Evolutionary conservation across 2,329 filamentous ascomycete species (phyloP).

Genomic region (Xylaria hypoxylon): DNA sequence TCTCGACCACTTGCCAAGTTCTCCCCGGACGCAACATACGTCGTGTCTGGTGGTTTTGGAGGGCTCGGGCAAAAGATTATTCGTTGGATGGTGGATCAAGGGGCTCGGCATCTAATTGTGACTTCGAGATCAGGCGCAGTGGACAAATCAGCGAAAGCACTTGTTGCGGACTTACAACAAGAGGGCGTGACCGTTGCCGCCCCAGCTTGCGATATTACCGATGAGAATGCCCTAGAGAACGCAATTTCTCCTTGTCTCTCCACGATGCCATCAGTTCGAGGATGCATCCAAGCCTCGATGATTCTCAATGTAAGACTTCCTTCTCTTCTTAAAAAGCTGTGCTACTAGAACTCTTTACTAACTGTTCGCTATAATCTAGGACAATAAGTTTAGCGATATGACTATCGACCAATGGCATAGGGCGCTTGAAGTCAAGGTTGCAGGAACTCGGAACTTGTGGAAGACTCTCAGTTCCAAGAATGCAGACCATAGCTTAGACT

Average conservation of each 20-base stretch:
- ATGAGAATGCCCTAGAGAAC: slow-evolving; percentile 19
- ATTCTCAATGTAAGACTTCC: slow-evolving; percentile 46
- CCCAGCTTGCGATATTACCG: slow-evolving; percentile 42
- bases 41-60: slow-evolving; percentile 48
- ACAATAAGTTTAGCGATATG: slow-evolving; percentile 25
- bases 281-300: slow-evolving; percentile 58
- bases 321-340: not conserved
- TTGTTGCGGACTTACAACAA: slow-evolving; percentile 35
- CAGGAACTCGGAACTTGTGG: slow-evolving; percentile 18
- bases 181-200: slow-evolving; percentile 36
- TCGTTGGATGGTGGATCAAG: slow-evolving; percentile 44
- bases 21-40: slow-evolving; percentile 44
- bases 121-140: slow-evolving; percentile 41
- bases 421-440: slow-evolving; percentile 18
- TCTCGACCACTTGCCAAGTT: slow-evolving; percentile 22
- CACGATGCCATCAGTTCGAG: slow-evolving; percentile 52
- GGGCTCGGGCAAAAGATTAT: slow-evolving; percentile 46
- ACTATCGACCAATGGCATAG: slow-evolving; percentile 19
- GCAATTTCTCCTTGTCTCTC: slow-evolving; percentile 35
- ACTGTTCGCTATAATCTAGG: not conserved
- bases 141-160: slow-evolving; percentile 30
- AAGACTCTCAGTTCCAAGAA: slow-evolving; percentile 16
- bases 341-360: slow-evolving; percentile 11
- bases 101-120: slow-evolving; percentile 43
- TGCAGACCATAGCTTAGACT: slow-evolving; percentile 15